Evolutionary conservation across 441 rosid species (phyloP).

Genomic region (Erodium texanum): DNA sequence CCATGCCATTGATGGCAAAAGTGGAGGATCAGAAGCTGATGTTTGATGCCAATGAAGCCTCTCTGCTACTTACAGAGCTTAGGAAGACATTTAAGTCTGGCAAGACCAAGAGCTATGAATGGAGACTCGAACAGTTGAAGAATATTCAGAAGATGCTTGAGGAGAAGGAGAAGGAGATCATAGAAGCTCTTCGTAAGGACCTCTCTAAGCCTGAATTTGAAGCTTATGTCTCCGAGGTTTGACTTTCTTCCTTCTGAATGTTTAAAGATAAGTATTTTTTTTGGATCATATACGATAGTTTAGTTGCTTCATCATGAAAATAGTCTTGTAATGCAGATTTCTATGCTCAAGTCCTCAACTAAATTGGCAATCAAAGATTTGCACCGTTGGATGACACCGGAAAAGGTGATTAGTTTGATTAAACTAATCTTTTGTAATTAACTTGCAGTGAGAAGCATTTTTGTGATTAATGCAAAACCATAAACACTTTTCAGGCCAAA

Average conservation of each 20-base stretch:
- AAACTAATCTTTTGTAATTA: background rate
- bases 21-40: conserved; percentile 20
- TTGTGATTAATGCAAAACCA: background rate
- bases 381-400: conserved; percentile 66
- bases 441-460: background rate
- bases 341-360: conserved; percentile 38
- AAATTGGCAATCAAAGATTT: conserved; percentile 48
- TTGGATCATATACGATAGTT: background rate
- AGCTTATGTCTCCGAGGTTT: conserved; percentile 54
- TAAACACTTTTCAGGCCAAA: conserved; percentile 42
- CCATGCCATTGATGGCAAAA: conserved; percentile 19
- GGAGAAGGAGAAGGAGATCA: conserved; percentile 53
- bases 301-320: background rate
- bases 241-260: background rate
- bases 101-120: conserved; percentile 60
- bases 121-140: conserved; percentile 60
- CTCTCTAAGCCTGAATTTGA: conserved; percentile 64
- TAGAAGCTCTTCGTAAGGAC: conserved; percentile 50
- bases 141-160: conserved; percentile 43
- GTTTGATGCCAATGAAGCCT: conserved; percentile 41
- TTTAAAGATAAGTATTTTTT: background rate
- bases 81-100: conserved; percentile 43
- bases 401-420: conserved; percentile 43
- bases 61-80: conserved; percentile 35
- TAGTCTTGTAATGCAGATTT: conserved; percentile 34